Evolutionary conservation across 2,329 filamentous ascomycete species (phyloP), one percentile per base, ranked within the genome.

Genomic region (Cryphonectria japonica): DNA sequence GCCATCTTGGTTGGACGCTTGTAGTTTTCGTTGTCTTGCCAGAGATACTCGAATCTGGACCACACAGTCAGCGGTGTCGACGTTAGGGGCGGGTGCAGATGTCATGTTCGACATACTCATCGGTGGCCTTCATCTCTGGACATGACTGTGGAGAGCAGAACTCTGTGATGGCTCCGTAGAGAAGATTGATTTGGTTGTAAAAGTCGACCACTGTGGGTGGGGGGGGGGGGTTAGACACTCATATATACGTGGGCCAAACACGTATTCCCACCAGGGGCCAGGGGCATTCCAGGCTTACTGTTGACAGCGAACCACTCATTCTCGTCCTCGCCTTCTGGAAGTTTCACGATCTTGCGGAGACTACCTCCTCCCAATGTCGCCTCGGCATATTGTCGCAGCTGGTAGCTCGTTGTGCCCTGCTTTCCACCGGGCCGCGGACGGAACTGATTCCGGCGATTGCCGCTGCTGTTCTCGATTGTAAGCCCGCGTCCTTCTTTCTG

Each of bases 81-180:
- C 22, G 11, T 26, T 32, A 8, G 46, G 41, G 14, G 26, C 6
- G 26, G 46, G 50, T n/a, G 3, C 16, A 66, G 19, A 16, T 32
- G 39, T n/a, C n/a, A 39, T 26, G 9, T 16, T 16, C 29, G 29
- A 75, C 89, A 75, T 87, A 96, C 92, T 99, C 96, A 83, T 99
- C 97, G 13, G 96, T 99, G n/a, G 96, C 96, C 83, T 99, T 99
- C 96, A 99, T 99, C 84, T 98, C 96, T 0, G 96, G 96, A 81
- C 96, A 99, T 75, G 94, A 94, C 80, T 96, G 92, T 43, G 96
- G 95, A 37, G 96, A 98, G 86, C 96, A 99, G 83, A 99, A 99
- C 80, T 99, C 96, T 72, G 96, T 99, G 80, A 99, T 99, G 75
- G 96, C 96, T 72, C 97, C 97, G 81, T 99, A 99, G 72, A 99